Base-by-base conservation (phyloP, 2,329 filamentous ascomycete species). In the Diaporthe sp. region DNA sequence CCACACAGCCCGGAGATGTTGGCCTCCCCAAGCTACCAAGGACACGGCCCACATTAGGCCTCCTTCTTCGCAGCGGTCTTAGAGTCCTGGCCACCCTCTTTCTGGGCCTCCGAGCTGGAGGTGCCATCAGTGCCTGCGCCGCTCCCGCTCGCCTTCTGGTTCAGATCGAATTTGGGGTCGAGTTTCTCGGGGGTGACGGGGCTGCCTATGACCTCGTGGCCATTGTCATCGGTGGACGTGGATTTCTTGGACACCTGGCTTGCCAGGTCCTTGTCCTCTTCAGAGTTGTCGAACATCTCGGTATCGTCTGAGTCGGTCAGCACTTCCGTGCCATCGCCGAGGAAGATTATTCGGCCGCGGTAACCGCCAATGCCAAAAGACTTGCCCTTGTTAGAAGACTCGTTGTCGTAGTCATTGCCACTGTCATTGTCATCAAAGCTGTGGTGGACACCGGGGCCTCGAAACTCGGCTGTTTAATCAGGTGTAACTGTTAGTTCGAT, bases 281-380 rank as follows among this genome's bases (percentile, higher is more conserved):
- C 94, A 81, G 87, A 85, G 82, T 95, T 93, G 84, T 98, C 95
- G 86, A 98, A 98, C 93, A 98, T 96, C 81, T 98, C 95, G 78
- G 94, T 92, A 82, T 98, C 95, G 85, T 95, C 93, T 83, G 94
- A 94, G 85, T 97, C 95, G 79, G 95, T 95, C 82, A 96, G 89
- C 83, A 98, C 92, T 88, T 98, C 96, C 81, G 95, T 98, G 81
- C 96, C 97, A 87, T 98, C 96, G 79, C 96, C 96, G 80, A 99
- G 91, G 83, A 98, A 93, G 84, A 98, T 98, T 84, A 98, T 95
- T 81, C 96, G 93, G 80, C 95, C 95, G 84, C 92, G 91, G 84
- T 93, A 94, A 83, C 93, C 93, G 84, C 92, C 88, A 80, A 91
- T 87, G 78, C 91, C 91, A 82, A 94, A 93, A 79, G 88, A 65